Evolutionary conservation across 805 yeast species (phyloP), one percentile per base, ranked within the genome.

Genomic region (Candida incommunis): DNA sequence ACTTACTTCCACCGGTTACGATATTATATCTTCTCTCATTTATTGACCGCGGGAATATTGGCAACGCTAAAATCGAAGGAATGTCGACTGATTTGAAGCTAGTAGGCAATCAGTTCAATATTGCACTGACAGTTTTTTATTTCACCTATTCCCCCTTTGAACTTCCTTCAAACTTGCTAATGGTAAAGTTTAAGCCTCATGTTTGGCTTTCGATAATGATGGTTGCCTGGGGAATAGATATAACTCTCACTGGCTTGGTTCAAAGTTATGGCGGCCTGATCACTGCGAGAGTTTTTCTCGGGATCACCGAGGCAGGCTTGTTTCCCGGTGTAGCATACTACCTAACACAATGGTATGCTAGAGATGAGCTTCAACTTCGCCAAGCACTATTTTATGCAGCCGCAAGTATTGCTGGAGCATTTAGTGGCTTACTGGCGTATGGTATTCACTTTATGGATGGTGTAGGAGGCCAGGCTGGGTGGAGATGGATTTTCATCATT

Each of bases 401-500:
- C 13, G 13, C 27, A 13, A 9, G 13, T 7, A 7, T 25, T 25
- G 13, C 13, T 25, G 27, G 27, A 9, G 27, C 27, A 13, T 25
- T 25, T 13, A 13, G 27, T 7, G 7, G 13, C 13, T 13, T 25
- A 9, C 7, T 25, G 7, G 27, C 27, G 7, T 7, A 7, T 13
- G 27, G 27, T 9, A 25, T 25, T 50, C 74, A 75, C 11, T 68
- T 72, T 42, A 50, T 52, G 13, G 56, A 65, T 47, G 68, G 67
- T 31, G 56, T 71, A 50, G 64, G 67, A 42, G 72, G 72, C 7
- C 50, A 67, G 31, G 50, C 51, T 4, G 59, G 71, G n/a, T 72
- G 76, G 76, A 63, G 66, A 53, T 72, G 74, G 72, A 57, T 72
- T 41, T 72, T 71, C 49, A 62, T 72, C 45, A 62, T 72, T 49